phyloP scores from a whole-genome alignment of 106 monocot genomes.

The Allium cepa region DNA sequence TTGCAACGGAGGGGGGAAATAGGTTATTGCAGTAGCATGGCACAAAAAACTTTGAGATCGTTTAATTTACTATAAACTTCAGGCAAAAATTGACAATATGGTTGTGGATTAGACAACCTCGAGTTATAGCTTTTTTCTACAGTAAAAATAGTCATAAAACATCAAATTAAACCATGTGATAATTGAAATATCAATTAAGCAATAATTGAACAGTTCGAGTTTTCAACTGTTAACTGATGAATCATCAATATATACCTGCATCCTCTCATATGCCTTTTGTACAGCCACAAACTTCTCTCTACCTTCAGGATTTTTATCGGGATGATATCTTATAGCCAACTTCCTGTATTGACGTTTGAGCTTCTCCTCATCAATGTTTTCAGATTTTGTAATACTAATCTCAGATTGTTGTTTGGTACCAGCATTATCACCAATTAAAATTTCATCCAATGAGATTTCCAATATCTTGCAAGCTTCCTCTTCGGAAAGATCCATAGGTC shows the following conservation, averaged over 20 bases:
- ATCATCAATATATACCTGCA: conserved; percentile 57
- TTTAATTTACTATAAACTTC: no score
- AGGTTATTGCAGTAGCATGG: no score
- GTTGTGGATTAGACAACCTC: no score
- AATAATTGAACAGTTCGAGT: neutral
- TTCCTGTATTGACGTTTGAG: conserved; percentile 95
- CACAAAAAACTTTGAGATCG: no score
- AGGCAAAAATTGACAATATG: no score
- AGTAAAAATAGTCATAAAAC: no score
- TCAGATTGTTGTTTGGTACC: conserved; percentile 16
- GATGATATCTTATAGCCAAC: conserved; percentile 93
- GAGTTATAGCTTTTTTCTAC: no score
- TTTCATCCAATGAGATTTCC: conserved; percentile 87
- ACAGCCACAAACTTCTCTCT: conserved; percentile 98
- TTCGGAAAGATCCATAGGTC: conserved; percentile 97
- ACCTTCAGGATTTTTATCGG: conserved; percentile 99
- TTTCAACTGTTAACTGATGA: neutral
- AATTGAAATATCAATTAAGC: no score
- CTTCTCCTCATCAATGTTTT: conserved; percentile 95
- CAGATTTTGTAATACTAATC: conserved; percentile 20
- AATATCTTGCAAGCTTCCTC: conserved; percentile 92
- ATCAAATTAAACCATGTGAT: no score
- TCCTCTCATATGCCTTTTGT: conserved; percentile 96
- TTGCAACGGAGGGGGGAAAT: no score
- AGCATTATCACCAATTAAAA: conserved; percentile 39